These are phyloP conservation scores for Guillardia theta DNA, from an alignment of 78 protist genomes.

Conservation along the genomic window DNA sequence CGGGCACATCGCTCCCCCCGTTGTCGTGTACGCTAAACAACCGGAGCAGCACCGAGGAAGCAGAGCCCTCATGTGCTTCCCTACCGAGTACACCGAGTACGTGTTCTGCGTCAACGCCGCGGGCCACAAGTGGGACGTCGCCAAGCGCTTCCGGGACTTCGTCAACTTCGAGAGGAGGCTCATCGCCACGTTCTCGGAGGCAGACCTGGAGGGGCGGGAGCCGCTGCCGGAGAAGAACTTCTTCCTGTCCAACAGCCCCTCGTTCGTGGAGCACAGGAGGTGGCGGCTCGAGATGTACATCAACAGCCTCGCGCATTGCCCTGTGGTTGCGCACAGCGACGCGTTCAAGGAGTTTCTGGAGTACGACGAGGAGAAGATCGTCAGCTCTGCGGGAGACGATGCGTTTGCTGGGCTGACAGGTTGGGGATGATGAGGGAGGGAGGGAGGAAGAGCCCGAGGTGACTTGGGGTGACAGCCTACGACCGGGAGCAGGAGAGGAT, in stretches of 20 bases:
- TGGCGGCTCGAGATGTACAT: constrained; percentile 5
- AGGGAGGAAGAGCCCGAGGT: too few relatives aligned
- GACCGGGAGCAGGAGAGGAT: too few relatives aligned
- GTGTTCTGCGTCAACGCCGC: constrained; percentile 16
- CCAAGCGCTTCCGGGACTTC: neutral
- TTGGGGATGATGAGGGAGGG: too few relatives aligned
- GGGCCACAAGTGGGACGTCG: neutral
- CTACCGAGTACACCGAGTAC: neutral
- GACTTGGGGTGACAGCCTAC: too few relatives aligned
- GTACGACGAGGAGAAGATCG: too few relatives aligned
- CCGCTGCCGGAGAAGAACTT: neutral
- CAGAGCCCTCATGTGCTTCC: neutral
- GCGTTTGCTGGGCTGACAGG: too few relatives aligned
- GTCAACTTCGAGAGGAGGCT: neutral
- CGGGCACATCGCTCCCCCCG: neutral
- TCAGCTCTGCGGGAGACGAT: too few relatives aligned
- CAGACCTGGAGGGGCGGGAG: neutral
- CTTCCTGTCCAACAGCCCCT: neutral
- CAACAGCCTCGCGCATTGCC: neutral
- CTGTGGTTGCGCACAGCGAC: neutral
- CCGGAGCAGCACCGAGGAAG: neutral
- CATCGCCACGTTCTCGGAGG: neutral
- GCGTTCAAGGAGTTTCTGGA: neutral
- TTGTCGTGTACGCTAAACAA: neutral
- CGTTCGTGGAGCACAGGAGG: neutral